These are phyloP conservation scores for Mycena belliarum DNA, from an alignment of 768 basidiomycete genomes.

Conservation along the genomic window DNA sequence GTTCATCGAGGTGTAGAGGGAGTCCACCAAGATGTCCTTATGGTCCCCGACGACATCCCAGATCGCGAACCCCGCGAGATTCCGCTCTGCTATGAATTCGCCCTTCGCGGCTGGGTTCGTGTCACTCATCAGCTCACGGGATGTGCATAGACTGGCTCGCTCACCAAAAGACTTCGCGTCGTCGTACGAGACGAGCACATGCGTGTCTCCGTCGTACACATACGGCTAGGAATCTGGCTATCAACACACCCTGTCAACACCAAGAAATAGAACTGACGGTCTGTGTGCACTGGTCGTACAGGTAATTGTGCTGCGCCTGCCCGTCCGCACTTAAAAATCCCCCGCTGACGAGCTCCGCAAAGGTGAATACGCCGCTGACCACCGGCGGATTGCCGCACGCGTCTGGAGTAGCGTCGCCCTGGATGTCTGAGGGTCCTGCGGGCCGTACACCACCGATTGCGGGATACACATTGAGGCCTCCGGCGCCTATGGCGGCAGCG, in stretches of 20 bases:
- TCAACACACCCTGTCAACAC: no score
- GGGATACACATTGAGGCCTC: conserved; percentile 47
- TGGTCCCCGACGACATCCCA: conserved; percentile 73
- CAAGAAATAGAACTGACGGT: conserved; percentile 39
- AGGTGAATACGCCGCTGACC: conserved; percentile 60
- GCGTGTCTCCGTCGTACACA: conserved; percentile 54
- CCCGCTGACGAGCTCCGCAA: conserved; percentile 57
- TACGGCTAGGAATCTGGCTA: conserved; percentile 48
- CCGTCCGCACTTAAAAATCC: conserved; percentile 55
- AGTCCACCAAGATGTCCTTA: conserved; percentile 56
- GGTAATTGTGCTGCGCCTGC: conserved; percentile 36
- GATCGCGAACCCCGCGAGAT: conserved; percentile 64
- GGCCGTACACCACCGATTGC: neutral
- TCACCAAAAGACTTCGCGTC: conserved; percentile 53
- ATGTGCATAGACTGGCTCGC: neutral
- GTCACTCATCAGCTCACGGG: neutral
- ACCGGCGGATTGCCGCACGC: conserved; percentile 53
- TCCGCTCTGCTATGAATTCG: conserved; percentile 49
- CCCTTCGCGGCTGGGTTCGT: conserved; percentile 48
- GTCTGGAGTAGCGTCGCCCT: conserved; percentile 47
- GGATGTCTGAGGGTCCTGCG: conserved; percentile 6
- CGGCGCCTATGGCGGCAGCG: conserved; percentile 35
- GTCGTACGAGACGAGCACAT: conserved; percentile 68
- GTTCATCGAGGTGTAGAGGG: conserved; percentile 44
- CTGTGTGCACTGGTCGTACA: conserved; percentile 67